Evolutionary conservation across 441 rosid species (phyloP), one percentile per base, ranked within the genome.

Genomic region (Corymbia citriodora): DNA sequence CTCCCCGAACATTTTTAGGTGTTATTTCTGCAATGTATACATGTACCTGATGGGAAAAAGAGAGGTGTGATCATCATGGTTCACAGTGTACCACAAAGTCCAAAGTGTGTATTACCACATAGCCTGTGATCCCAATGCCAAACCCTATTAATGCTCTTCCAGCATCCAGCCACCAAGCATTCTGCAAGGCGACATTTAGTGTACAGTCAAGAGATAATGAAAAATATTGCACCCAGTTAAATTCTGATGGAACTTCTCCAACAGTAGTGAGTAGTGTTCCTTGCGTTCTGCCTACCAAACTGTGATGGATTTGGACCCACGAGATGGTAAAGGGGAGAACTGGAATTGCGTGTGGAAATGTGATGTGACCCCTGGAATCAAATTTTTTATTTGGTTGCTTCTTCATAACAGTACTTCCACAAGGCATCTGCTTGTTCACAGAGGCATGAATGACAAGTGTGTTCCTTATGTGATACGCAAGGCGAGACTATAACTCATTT

Each of bases 21-120:
- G 89, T 61, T 40, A 88, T 88, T 88, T 88, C 79, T 88, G 89
- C 82, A 18, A 88, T 61, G 57, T 88, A 88, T 21, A 88, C 85
- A 31, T 68, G 57, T 17, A 65, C 85, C 89, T 88, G 63, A 61
- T 5, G 79, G 83, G 29, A 61, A 61, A 31, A 53, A 88, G 40
- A 53, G 55, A 27, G 53, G 40, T 25, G 4, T 63, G 54, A 50
- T 40, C 88, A 55, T 55, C 0, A 10, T 21, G 87, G 87, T 65
- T 50, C 74, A 33, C 33, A 88, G 52, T 14, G n/a, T 8, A n/a
- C 23, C 33, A 3, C 55, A 9, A 83, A 88, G 87, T 12, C 87
- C 29, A 79, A 91, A 33, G 40, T 88, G 55, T 18, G 9, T 25
- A 88, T 57, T 88, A 89, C 90, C 90, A 48, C 87, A 57, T 89